Evolutionary conservation across 208 protist genomes (phyloP).

Genomic region (Trypanosoma theileri): DNA sequence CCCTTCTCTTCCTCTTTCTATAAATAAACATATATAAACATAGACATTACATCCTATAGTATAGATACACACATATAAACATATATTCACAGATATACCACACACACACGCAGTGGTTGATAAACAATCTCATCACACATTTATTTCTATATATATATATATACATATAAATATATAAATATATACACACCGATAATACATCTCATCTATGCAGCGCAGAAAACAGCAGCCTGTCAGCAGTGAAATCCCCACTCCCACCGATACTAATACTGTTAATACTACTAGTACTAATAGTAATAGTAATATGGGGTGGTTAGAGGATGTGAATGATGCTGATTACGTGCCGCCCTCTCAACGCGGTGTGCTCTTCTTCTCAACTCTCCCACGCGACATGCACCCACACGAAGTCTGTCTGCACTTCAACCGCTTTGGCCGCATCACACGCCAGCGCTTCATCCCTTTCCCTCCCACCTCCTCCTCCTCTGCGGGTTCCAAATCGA

Average conservation of each 20-base stretch:
- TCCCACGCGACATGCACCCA: conserved; percentile 78
- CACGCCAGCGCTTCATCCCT: conserved; percentile 71
- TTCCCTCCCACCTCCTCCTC: conserved; percentile 29
- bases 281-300: neutral
- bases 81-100: no score
- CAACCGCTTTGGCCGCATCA: conserved; percentile 56
- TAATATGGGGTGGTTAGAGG: neutral
- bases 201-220: neutral
- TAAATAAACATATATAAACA: no score
- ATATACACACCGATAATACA: no score
- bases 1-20: no score
- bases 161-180: no score
- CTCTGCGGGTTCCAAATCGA: no score
- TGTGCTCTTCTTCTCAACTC: conserved; percentile 72
- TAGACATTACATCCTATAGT: no score
- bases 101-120: no score
- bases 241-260: neutral
- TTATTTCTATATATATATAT: no score
- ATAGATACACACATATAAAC: no score
- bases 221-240: neutral
- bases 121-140: no score
- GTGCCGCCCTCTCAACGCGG: conserved; percentile 50
- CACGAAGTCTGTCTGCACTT: conserved; percentile 76
- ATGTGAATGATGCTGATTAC: conserved; percentile 21
- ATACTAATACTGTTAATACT: neutral